Evolutionary conservation across 2,329 filamentous ascomycete genomes (phyloP).

Genomic region (Cytospora chrysosperma): DNA sequence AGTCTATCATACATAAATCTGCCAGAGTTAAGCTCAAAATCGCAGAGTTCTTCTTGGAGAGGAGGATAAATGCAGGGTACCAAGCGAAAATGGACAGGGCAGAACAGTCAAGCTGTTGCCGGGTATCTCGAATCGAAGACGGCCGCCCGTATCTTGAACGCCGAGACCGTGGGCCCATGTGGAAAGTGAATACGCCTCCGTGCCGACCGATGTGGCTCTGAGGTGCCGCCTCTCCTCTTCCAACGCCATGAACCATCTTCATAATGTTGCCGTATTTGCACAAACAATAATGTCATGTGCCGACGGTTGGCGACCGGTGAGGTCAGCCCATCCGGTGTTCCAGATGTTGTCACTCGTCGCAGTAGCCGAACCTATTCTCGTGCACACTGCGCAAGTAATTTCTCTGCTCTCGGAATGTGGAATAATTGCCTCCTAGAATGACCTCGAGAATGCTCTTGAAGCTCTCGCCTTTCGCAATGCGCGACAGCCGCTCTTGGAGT

Average conservation of each 20-base stretch:
- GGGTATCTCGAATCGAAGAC: slow-evolving; percentile 21
- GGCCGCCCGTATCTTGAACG: slow-evolving; percentile 20
- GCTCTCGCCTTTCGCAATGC: slow-evolving; percentile 37
- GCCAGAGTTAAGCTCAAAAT: slow-evolving; percentile 24
- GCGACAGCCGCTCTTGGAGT: slow-evolving; percentile 58
- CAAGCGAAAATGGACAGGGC: slow-evolving; percentile 11
- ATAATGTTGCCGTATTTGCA: not conserved
- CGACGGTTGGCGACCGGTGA: not conserved
- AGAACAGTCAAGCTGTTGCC: slow-evolving; percentile 17
- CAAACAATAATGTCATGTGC: not conserved
- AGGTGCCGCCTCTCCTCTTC: not conserved
- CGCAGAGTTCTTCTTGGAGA: slow-evolving; percentile 12
- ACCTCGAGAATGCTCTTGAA: slow-evolving; percentile 63
- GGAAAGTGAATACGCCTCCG: not conserved
- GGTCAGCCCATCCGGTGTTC: not conserved
- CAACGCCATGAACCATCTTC: not conserved
- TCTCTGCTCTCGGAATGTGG: slow-evolving; percentile 68
- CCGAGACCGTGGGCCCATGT: slow-evolving; percentile 5
- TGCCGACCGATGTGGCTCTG: not conserved
- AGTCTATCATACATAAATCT: slow-evolving; percentile 25
- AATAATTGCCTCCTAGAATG: slow-evolving; percentile 77
- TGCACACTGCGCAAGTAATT: slow-evolving; percentile 58
- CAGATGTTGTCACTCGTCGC: slow-evolving; percentile 29
- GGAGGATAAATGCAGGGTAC: slow-evolving; percentile 8
- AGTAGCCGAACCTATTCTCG: slow-evolving; percentile 38